Percentiles rank a stretch among this genome's conserved stretches.
These are phyloP conservation scores for Aspergillus campestris DNA, from an alignment of 495 filamentous ascomycete genomes.

Conservation along the genomic window DNA sequence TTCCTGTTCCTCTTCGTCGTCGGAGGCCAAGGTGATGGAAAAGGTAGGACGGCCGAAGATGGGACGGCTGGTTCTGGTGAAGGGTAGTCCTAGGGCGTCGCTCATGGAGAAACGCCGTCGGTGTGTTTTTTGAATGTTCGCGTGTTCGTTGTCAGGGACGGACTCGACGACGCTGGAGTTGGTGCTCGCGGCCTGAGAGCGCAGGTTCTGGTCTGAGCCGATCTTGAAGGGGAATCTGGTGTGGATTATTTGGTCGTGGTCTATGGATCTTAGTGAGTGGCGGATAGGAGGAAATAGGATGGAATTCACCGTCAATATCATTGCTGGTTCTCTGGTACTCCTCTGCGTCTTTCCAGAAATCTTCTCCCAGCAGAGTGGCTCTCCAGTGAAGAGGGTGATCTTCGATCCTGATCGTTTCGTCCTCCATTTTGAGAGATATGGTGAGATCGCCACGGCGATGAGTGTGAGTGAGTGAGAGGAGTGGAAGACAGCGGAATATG, in stretches of 20 bases:
- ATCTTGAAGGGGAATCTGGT: conserved; percentile 26
- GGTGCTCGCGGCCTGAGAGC: neutral
- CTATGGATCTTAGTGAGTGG: neutral
- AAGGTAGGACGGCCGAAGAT: neutral
- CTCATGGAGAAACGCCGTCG: conserved; percentile 22
- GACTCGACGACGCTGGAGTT: neutral
- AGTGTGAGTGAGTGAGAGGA: neutral
- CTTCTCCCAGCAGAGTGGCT: conserved; percentile 19
- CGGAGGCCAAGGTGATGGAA: no score
- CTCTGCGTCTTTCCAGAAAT: conserved; percentile 25
- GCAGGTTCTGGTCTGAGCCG: conserved; percentile 9
- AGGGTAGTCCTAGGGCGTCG: conserved; percentile 9
- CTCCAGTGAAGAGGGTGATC: conserved; percentile 23
- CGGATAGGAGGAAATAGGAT: neutral
- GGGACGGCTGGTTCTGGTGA: neutral
- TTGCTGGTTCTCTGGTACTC: conserved; percentile 7
- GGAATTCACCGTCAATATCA: conserved; percentile 13
- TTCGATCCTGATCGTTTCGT: conserved; percentile 13
- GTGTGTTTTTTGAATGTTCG: conserved; percentile 1
- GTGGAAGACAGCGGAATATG: neutral
- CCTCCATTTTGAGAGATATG: conserved; percentile 11
- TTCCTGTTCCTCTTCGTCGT: no score
- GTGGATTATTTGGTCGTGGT: conserved; percentile 14
- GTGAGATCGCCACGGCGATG: neutral
- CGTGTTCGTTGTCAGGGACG: neutral